Conservation (phyloP, 2,329 filamentous ascomycete genomes). For the Aureobasidium lini region DNA sequence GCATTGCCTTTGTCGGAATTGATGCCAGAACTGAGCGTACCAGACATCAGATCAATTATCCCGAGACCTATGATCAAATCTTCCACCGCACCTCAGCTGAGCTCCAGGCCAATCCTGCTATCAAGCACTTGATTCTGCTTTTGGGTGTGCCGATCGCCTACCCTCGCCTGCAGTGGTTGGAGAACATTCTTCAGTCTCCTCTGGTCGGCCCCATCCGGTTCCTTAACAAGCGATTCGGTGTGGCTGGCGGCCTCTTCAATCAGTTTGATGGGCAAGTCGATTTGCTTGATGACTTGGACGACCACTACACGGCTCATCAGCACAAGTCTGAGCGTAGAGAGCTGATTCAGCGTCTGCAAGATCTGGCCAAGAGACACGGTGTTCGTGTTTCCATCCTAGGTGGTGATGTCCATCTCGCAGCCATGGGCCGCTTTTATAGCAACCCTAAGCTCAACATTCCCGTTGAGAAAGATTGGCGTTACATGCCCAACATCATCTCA, state of each 20-base stretch:
- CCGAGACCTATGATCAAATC: slow-evolving; percentile 54
- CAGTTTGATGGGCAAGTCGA: slow-evolving; percentile 75
- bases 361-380: slow-evolving; percentile 47
- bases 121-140: slow-evolving; percentile 57
- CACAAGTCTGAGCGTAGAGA: slow-evolving; percentile 82
- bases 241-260: slow-evolving; percentile 83
- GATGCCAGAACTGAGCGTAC: slow-evolving; percentile 67
- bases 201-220: slow-evolving; percentile 84
- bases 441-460: slow-evolving; percentile 50
- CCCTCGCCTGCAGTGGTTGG: slow-evolving; percentile 83
- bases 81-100: slow-evolving; percentile 49
- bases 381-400: slow-evolving; percentile 56
- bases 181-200: slow-evolving; percentile 82
- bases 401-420: slow-evolving; percentile 58
- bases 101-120: slow-evolving; percentile 44
- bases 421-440: slow-evolving; percentile 58
- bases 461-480: slow-evolving; percentile 52
- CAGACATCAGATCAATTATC: slow-evolving; percentile 86
- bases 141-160: slow-evolving; percentile 65
- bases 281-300: slow-evolving; percentile 57
- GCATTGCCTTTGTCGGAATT: slow-evolving; percentile 56
- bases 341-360: slow-evolving; percentile 59
- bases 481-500: slow-evolving; percentile 58
- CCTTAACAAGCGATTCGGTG: slow-evolving; percentile 80
- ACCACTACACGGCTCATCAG: slow-evolving; percentile 78